These are phyloP conservation scores for Dactylellina parvicollis DNA, from an alignment of 2,329 filamentous ascomycete genomes.

Conservation along the genomic window DNA sequence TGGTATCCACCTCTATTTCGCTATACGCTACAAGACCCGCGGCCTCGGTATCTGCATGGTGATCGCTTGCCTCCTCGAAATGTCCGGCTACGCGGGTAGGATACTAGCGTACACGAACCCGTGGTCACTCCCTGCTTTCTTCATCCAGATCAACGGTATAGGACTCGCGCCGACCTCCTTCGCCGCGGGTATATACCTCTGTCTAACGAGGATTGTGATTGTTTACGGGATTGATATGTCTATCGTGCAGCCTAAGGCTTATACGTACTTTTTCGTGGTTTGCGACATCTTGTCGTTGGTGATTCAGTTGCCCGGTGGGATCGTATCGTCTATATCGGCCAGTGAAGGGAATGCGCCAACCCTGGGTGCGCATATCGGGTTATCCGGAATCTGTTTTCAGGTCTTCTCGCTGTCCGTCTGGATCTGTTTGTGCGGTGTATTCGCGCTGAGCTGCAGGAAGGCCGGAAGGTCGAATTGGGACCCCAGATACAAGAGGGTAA, in stretches of 20 bases:
- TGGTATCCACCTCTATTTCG: constrained; percentile 12
- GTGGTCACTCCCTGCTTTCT: constrained; percentile 63
- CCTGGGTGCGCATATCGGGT: constrained; percentile 66
- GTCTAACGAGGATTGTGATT: constrained; percentile 65
- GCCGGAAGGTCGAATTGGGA: constrained; percentile 23
- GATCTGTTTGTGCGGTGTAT: constrained; percentile 69
- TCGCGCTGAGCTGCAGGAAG: constrained; percentile 28
- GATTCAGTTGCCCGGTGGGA: constrained; percentile 71
- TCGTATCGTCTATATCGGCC: constrained; percentile 63
- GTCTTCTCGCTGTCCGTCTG: constrained; percentile 70
- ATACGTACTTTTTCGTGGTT: constrained; percentile 71
- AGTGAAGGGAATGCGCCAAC: constrained; percentile 28
- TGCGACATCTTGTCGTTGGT: constrained; percentile 71
- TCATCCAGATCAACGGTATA: constrained; percentile 71
- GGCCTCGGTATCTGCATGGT: constrained; percentile 59
- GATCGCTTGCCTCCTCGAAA: constrained; percentile 50
- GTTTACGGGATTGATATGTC: constrained; percentile 66
- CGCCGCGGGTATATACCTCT: constrained; percentile 72
- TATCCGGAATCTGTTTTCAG: constrained; percentile 71
- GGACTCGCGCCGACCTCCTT: constrained; percentile 74
- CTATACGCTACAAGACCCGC: constrained; percentile 33
- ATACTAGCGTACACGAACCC: constrained; percentile 68
- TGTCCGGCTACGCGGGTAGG: constrained; percentile 70
- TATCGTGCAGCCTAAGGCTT: constrained; percentile 64
- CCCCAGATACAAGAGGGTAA: constrained; percentile 21